A percentile compares a stretch with the other conserved stretches of the same genome.
Conservation (phyloP, 2,329 filamentous ascomycete genomes). For the Didymosphaeria variabile region DNA sequence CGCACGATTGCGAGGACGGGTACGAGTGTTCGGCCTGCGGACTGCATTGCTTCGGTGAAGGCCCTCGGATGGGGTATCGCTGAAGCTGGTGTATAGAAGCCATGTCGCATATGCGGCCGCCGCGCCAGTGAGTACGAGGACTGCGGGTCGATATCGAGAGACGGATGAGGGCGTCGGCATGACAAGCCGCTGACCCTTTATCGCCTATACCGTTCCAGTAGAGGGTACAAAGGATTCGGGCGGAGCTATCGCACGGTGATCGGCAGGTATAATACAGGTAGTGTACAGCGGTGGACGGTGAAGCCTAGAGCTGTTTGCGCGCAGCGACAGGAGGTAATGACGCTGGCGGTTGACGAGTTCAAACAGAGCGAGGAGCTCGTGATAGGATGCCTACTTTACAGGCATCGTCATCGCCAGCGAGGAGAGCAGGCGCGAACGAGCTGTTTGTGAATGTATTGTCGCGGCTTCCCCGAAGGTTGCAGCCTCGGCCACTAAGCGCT, state of each 20-base stretch:
- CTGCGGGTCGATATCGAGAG: slow-evolving; percentile 55
- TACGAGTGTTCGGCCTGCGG: slow-evolving; percentile 57
- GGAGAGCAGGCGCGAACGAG: slow-evolving; percentile 3
- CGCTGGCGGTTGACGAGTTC: neutral
- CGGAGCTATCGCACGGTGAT: neutral
- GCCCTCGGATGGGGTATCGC: slow-evolving; percentile 35
- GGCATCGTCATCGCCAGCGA: slow-evolving; percentile 16
- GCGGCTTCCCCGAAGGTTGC: slow-evolving; percentile 1
- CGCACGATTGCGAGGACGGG: slow-evolving; percentile 31
- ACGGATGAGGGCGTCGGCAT: slow-evolving; percentile 47
- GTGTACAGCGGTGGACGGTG: neutral
- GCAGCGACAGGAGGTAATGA: neutral
- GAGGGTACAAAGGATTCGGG: neutral
- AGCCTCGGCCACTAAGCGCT: slow-evolving; percentile 5
- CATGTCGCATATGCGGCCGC: slow-evolving; percentile 68
- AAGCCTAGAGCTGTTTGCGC: slow-evolving; percentile 2
- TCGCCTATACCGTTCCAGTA: neutral
- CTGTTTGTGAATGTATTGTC: neutral
- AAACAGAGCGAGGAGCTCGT: slow-evolving; percentile 15
- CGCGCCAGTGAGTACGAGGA: slow-evolving; percentile 65
- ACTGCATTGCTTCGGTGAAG: slow-evolving; percentile 75
- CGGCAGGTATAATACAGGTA: neutral
- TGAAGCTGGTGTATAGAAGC: slow-evolving; percentile 61
- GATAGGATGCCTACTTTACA: slow-evolving; percentile 15
- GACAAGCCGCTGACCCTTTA: slow-evolving; percentile 12